Evolutionary conservation across 495 filamentous ascomycete genomes (phyloP).

Genomic region (Penicillium cataractarum): DNA sequence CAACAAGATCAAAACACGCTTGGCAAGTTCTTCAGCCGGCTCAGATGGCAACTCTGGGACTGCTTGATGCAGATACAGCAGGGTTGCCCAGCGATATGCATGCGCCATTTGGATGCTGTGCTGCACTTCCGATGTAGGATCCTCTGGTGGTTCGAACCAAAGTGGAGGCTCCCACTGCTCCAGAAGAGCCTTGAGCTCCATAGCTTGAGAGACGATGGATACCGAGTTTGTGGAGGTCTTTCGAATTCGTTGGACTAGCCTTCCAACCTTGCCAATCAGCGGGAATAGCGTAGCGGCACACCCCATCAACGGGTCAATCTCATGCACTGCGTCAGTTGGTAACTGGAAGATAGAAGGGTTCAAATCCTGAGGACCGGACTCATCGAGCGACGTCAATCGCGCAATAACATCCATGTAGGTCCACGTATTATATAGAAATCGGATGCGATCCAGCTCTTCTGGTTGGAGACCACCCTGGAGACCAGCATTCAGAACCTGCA

Average conservation of each 20-base stretch:
- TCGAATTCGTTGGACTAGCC: conserved; percentile 67
- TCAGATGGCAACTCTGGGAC: conserved; percentile 73
- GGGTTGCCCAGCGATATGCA: conserved; percentile 75
- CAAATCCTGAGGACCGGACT: conserved; percentile 58
- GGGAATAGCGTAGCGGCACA: conserved; percentile 75
- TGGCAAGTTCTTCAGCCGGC: conserved; percentile 60
- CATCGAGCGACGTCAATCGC: conserved; percentile 68
- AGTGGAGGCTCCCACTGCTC: conserved; percentile 66
- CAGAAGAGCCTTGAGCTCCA: conserved; percentile 63
- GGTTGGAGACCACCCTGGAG: conserved; percentile 34
- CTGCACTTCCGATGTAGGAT: conserved; percentile 64
- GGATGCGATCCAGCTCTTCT: conserved; percentile 58
- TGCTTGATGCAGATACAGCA: conserved; percentile 77
- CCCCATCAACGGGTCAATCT: conserved; percentile 78
- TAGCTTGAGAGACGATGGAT: conserved; percentile 64
- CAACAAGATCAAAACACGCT: conserved; percentile 62
- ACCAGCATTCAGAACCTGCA: conserved; percentile 54
- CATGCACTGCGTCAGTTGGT: conserved; percentile 49
- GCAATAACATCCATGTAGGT: conserved; percentile 85
- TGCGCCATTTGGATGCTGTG: conserved; percentile 74
- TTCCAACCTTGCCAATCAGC: conserved; percentile 69
- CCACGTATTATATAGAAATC: conserved; percentile 78
- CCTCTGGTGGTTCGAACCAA: conserved; percentile 65
- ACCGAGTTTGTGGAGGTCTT: conserved; percentile 60
- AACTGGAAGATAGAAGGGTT: conserved; percentile 46